phyloP scores from a whole-genome alignment of 2,329 filamentous ascomycete genomes.

The Beauveria sp. region DNA sequence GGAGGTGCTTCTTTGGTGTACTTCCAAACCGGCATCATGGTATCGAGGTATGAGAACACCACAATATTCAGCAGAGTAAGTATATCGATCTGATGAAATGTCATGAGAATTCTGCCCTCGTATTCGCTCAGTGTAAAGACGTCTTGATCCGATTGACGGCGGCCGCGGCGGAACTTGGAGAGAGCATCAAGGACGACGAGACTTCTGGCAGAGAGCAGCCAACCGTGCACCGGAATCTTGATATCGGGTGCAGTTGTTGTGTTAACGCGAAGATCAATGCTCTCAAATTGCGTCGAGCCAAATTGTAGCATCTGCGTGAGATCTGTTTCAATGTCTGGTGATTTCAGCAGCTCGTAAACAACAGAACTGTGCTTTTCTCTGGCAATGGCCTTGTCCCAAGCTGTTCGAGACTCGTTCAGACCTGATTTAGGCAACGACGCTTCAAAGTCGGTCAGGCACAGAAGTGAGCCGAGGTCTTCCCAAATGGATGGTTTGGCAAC shows the following conservation, averaged over 20 bases:
- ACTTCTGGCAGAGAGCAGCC: constrained; percentile 71
- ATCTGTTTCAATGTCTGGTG: constrained; percentile 59
- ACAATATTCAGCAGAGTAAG: constrained; percentile 73
- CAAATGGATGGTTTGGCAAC: constrained; percentile 63
- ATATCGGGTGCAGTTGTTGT: constrained; percentile 59
- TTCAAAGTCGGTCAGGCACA: constrained; percentile 58
- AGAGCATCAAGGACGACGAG: constrained; percentile 57
- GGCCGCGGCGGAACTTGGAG: constrained; percentile 40
- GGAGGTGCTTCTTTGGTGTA: constrained; percentile 59
- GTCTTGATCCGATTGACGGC: constrained; percentile 20
- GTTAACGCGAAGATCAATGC: constrained; percentile 38
- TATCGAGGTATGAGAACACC: constrained; percentile 75
- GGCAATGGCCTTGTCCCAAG: constrained; percentile 24
- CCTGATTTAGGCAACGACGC: constrained; percentile 28
- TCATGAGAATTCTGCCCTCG: constrained; percentile 48
- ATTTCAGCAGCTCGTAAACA: constrained; percentile 48
- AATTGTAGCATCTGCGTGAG: constrained; percentile 41
- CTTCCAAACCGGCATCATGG: constrained; percentile 79
- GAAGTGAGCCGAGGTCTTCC: constrained; percentile 63
- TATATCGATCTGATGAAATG: constrained; percentile 64
- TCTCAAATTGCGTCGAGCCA: constrained; percentile 31
- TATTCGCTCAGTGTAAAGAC: constrained; percentile 27
- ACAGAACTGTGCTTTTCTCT: constrained; percentile 43
- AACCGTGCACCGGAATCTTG: constrained; percentile 73
- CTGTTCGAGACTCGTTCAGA: constrained; percentile 33